These are phyloP conservation scores for Paecilomyces dactylethromorphus DNA, from an alignment of 2,329 filamentous ascomycete genomes.

Conservation along the genomic window DNA sequence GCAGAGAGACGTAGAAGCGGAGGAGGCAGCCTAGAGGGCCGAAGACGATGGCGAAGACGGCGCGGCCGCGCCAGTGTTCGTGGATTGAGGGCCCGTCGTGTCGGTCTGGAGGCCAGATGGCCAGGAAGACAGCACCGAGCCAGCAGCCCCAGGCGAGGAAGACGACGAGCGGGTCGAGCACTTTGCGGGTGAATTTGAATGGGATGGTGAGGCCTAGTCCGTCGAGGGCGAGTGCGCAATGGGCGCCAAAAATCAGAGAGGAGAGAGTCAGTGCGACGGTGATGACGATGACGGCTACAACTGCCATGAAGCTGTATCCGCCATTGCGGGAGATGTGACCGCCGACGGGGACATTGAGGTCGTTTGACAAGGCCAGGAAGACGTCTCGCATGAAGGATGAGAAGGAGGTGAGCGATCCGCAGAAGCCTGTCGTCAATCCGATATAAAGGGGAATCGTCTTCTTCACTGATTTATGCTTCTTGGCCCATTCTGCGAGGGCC, in stretches of 20 bases:
- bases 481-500: slow-evolving; percentile 33
- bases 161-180: slow-evolving; percentile 59
- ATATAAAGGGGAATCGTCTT: slow-evolving; percentile 87
- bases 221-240: slow-evolving; percentile 61
- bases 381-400: slow-evolving; percentile 76
- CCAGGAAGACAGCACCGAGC: slow-evolving; percentile 68
- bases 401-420: slow-evolving; percentile 84
- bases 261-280: slow-evolving; percentile 66
- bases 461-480: slow-evolving; percentile 59
- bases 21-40: slow-evolving; percentile 71
- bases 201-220: slow-evolving; percentile 55
- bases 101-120: slow-evolving; percentile 62
- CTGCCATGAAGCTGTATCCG: slow-evolving; percentile 77
- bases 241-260: slow-evolving; percentile 65
- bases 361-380: slow-evolving; percentile 74
- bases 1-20: slow-evolving; percentile 65
- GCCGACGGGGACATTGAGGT: slow-evolving; percentile 48
- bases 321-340: slow-evolving; percentile 50
- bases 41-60: slow-evolving; percentile 71
- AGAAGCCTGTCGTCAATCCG: slow-evolving; percentile 79
- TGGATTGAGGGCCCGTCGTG: slow-evolving; percentile 14
- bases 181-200: slow-evolving; percentile 48
- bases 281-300: slow-evolving; percentile 66
- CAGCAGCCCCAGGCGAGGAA: slow-evolving; percentile 67
- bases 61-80: slow-evolving; percentile 67